A percentile compares a stretch with the other conserved stretches of the same genome.
These are phyloP conservation scores for Erythrobasidium hasegawianum DNA, from an alignment of 1,284 basidiomycete genomes.

Conservation along the genomic window DNA sequence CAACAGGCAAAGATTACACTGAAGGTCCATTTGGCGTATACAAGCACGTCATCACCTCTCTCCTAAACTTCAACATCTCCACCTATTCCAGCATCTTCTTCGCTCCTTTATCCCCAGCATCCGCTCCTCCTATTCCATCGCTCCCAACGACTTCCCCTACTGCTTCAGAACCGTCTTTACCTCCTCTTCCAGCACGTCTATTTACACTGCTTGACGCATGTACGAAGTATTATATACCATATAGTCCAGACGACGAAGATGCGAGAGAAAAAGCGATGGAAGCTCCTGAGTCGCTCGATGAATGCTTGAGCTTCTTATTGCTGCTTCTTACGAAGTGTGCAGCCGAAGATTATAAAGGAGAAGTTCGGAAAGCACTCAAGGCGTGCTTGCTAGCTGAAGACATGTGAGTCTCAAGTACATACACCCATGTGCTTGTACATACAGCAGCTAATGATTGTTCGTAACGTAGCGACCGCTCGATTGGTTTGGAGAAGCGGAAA, in stretches of 20 bases:
- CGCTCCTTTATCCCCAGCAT: constrained; percentile 13
- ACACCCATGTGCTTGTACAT: background rate
- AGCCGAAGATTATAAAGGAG: constrained; percentile 60
- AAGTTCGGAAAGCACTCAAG: constrained; percentile 58
- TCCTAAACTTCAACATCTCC: constrained; percentile 41
- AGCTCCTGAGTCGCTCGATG: constrained; percentile 56
- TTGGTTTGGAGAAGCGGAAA: constrained; percentile 64
- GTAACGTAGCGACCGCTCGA: constrained; percentile 61
- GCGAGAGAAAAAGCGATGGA: constrained; percentile 7
- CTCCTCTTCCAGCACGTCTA: constrained; percentile 38
- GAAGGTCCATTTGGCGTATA: constrained; percentile 22
- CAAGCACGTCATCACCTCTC: constrained; percentile 38
- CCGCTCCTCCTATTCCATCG: constrained; percentile 14
- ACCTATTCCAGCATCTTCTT: constrained; percentile 29
- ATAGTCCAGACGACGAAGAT: constrained; percentile 8
- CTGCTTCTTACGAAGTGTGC: constrained; percentile 61
- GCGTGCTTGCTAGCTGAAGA: constrained; percentile 67
- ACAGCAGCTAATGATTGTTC: background rate
- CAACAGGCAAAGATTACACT: background rate
- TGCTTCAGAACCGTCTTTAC: background rate
- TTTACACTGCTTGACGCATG: constrained; percentile 36
- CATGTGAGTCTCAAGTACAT: constrained; percentile 52
- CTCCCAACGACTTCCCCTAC: constrained; percentile 13
- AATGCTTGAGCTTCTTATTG: constrained; percentile 67
- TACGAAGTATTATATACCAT: constrained; percentile 40